Base-by-base conservation (phyloP, 164 flowering plant genomes). In the Liquidambar formosana region DNA sequence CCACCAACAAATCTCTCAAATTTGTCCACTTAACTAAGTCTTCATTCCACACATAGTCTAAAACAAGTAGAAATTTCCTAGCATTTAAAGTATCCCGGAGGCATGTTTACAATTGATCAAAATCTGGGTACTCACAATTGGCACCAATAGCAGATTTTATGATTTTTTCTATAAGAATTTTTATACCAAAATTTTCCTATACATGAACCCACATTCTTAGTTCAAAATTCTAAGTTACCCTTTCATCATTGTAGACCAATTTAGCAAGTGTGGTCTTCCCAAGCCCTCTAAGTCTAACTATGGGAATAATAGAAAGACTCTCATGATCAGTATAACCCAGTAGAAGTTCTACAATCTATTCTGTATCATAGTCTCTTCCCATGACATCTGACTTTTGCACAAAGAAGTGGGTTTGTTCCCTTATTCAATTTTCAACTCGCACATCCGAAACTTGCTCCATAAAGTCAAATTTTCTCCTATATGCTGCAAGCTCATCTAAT, bases 1-100 rank as follows among this genome's bases (percentile, higher is more conserved):
- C 41, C 41, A 33, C 41, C 41, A 33, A 33, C 41, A 33, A 33
- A 33, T 33, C 6, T 33, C 6, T 33, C 41, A 6, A 6, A 2
- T 33, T 33, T 33, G 41, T 33, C 2, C 41, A 6, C n/a, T 1
- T 66, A 51, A 0, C 22, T 16, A 0, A 1, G 13, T 46, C 22
- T 5, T 64, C 73, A 28, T 71, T 57, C 73, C 73, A 64, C 21
- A 57, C 73, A 63, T 70, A 2, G 41, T 33, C 2, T 33, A 2
- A 33, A 33, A 33, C 41, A 33, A 33, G 6, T 33, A 33, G 41
- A 33, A 44, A 64, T 19, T 18, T 63, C 12, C 6, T 33, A 33
- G 4, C 41, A 33, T 33, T 33, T 33, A 33, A 33, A 33, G 41
- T 2, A 33, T 33, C 41, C 6, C 41, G 6, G 41, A 33, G 41